These are phyloP conservation scores for Dryadomyces sulphureus DNA, from an alignment of 2,329 filamentous ascomycete genomes.

Conservation along the genomic window DNA sequence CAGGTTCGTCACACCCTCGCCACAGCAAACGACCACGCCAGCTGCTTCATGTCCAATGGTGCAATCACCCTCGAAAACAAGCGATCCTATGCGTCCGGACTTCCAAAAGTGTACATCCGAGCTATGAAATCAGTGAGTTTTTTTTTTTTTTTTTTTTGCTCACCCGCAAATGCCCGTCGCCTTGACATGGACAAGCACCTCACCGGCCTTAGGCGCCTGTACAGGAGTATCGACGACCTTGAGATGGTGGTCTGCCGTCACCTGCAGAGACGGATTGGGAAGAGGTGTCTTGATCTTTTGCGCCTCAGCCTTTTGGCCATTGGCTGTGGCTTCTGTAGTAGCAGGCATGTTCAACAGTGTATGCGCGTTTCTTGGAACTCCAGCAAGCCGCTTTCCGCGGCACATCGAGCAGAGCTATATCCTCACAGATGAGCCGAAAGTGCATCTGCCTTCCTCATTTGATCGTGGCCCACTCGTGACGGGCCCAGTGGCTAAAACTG, in stretches of 20 bases:
- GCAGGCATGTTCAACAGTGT: neutral
- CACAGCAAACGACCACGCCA: slow-evolving; percentile 42
- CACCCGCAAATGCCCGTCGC: slow-evolving; percentile 44
- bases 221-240: slow-evolving; percentile 43
- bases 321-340: neutral
- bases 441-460: neutral
- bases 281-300: neutral
- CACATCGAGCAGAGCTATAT: neutral
- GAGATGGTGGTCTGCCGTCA: slow-evolving; percentile 44
- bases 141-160: neutral
- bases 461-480: neutral
- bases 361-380: neutral
- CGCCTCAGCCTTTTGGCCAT: neutral
- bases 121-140: slow-evolving; percentile 10
- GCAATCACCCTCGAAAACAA: slow-evolving; percentile 47
- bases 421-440: neutral
- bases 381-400: neutral
- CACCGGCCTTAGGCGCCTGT: slow-evolving; percentile 33
- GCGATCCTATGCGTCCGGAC: slow-evolving; percentile 44
- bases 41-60: slow-evolving; percentile 52
- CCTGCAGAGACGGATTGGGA: slow-evolving; percentile 40
- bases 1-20: slow-evolving; percentile 36
- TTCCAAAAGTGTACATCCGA: slow-evolving; percentile 60
- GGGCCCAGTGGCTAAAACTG: neutral
- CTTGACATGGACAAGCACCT: slow-evolving; percentile 47